Evolutionary conservation across 106 monocot species (phyloP), one percentile per base, ranked within the genome.

Genomic region (Allium sativum): DNA sequence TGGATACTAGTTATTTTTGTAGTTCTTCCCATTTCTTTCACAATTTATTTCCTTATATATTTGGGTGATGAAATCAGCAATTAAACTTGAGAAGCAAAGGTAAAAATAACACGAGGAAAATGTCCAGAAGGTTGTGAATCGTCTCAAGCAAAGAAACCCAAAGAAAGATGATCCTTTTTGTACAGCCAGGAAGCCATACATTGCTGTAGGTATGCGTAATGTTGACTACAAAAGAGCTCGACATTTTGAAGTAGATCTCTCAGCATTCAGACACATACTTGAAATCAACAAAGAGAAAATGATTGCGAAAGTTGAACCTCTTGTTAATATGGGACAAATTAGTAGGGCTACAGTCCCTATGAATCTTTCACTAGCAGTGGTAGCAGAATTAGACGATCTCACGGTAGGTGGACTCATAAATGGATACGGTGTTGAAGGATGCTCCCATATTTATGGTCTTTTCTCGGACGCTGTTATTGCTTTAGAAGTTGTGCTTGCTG

Each of bases 91-190:
- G 15, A 75, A 79, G 61, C 67, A 16, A 14, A 79, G 79, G 3
- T 79, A 84, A 31, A 52, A 72, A 54, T 75, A 83, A 44, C 83
- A 83, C 11, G 72, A 83, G 0, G 83, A 83, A 61, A 83, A 70
- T 18, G 65, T 76, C 18, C 62, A 70, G 42, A 70, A 70, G 45
- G 76, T 76, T 21, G 65, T 76, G 45, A 52, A 65, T 31, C 76
- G 76, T 11, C 76, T 76, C 58, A 76, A 76, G 65, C 69, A 70
- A 55, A 64, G 76, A 65, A 51, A 76, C 43, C 70, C 65, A n/a
- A 47, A 41, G 56, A 76, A 65, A 41, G 69, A 76, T 59, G 76
- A 70, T 9, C 76, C 70, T 5, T 70, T 76, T 3, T 76, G 76
- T 70, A 76, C 76, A 3, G 70, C 76, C 20, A 57, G 69, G 44